Evolutionary conservation across 805 yeast species (phyloP).

Genomic region (Suhomyces faveliae): DNA sequence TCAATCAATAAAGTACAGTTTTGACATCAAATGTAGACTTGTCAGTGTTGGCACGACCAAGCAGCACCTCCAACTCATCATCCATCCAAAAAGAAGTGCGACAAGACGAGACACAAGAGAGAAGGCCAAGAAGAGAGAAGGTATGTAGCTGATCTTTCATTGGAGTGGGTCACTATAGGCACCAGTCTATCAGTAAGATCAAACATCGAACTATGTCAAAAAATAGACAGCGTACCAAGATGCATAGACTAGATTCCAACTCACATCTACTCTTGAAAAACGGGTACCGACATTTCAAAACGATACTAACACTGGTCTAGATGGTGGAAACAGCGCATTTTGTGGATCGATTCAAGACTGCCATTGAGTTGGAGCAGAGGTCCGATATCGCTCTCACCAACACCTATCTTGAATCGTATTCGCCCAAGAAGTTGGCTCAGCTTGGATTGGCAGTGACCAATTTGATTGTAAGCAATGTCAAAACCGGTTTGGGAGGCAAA

Average conservation of each 20-base stretch:
- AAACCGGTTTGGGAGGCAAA: constrained; percentile 81
- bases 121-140: neutral
- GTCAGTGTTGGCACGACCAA: neutral
- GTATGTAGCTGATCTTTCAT: neutral
- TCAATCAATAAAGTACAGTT: neutral
- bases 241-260: constrained; percentile 21
- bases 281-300: constrained; percentile 21
- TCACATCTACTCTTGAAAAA: constrained; percentile 26
- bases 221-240: constrained; percentile 18
- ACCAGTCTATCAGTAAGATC: constrained; percentile 16
- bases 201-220: constrained; percentile 8
- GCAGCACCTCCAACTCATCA: neutral
- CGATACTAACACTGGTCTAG: constrained; percentile 1
- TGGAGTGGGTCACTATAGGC: neutral
- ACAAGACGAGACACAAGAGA: neutral
- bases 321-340: neutral
- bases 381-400: constrained; percentile 35
- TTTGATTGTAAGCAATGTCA: constrained; percentile 54
- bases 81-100: neutral
- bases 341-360: constrained; percentile 26
- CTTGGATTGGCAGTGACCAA: constrained; percentile 77
- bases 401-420: constrained; percentile 28
- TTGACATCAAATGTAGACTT: neutral
- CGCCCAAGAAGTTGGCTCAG: constrained; percentile 65
- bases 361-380: constrained; percentile 37